Base-by-base conservation (phyloP, 345 rosid species). In the Salix caprea region DNA sequence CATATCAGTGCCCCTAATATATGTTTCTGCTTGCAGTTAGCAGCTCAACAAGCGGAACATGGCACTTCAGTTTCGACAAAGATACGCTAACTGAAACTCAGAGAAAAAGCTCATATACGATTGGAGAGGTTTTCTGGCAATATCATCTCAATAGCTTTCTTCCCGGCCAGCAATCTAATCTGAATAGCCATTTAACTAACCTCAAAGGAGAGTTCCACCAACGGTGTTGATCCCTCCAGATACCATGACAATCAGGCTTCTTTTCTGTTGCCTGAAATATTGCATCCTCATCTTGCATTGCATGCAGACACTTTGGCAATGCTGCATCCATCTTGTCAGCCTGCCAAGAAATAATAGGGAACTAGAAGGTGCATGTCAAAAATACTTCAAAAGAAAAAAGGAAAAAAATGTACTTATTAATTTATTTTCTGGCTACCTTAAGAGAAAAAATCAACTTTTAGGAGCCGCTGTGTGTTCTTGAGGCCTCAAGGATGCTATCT, bases 401-500 rank as follows among this genome's bases (percentile, higher is more conserved):
- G 7, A 48, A 21, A 19, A 39, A 46, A 60, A 14, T 10, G 5
- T 56, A 14, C 11, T 4, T 15, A 7, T 21, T 1, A 18, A 54
- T 54, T 21, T 54, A 54, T 54, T 2, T 2, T 6, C 23, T 54
- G 60, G 58, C 71, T 64, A 74, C 79, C 74, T 69, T 15, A 16
- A 10, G 4, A 11, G 44, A 67, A 32, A 68, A 19, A 1, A 39
- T 11, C 66, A n/a, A 62, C 70, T 76, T 69, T 46, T 81, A 73
- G 60, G 32, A 60, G 24, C 30, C n/a, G 4, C 44, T 65, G 46
- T 70, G 78, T 65, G 62, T 67, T 72, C 60, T 77, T 85, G 91
- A 80, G 77, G 97, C 97, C 84, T 93, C 93, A 74, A 83, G 83
- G 70, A 93, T 89, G 86, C 97, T 90, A 77, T 69, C 88, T 10